Conservation (phyloP, 257 asterid genomes). For the Parsonsia alboflavescens region DNA sequence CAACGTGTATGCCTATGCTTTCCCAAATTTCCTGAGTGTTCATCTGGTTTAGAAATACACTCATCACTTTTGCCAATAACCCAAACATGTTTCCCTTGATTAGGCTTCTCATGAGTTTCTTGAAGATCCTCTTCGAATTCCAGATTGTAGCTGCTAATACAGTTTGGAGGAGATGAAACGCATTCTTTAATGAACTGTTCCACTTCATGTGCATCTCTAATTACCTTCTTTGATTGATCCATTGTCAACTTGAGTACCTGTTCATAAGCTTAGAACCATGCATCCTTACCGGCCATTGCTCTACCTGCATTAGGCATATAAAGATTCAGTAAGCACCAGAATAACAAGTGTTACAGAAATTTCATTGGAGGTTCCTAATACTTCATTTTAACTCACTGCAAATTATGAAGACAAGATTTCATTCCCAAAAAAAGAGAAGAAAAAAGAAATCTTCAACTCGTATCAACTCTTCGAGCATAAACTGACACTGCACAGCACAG, state of each 20-base stretch:
- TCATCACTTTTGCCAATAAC: not conserved
- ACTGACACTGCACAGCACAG: not conserved
- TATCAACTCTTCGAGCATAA: too few relatives aligned
- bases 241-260: not conserved
- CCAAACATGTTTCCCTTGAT: not conserved
- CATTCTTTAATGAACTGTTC: not conserved
- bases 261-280: not conserved
- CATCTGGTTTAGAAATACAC: not conserved
- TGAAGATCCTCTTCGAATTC: not conserved
- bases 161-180: not conserved
- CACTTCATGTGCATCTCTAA: not conserved
- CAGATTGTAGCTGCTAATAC: not conserved
- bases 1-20: conserved; percentile 20
- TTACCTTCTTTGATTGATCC: not conserved
- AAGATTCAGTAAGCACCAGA: not conserved
- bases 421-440: not conserved
- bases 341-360: not conserved
- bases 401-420: not conserved
- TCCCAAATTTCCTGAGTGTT: not conserved
- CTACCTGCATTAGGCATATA: not conserved
- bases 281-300: not conserved
- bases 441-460: not conserved
- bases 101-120: not conserved
- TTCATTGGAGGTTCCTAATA: not conserved
- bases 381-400: not conserved